These are phyloP conservation scores for Sugiyamaella floridensis DNA, from an alignment of 805 yeast species.

Conservation along the genomic window DNA sequence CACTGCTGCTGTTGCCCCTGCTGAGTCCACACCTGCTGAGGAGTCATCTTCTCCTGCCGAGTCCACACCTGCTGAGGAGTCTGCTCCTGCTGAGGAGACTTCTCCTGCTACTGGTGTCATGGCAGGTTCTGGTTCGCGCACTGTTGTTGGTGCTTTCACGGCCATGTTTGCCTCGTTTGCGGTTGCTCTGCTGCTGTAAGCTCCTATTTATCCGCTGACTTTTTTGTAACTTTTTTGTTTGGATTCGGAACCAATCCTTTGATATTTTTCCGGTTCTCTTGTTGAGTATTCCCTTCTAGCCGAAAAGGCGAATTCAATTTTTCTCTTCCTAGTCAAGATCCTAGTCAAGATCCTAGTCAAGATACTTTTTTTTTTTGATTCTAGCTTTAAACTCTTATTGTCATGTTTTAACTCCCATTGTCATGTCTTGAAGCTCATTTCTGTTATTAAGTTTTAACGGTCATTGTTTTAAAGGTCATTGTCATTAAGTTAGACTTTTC, in stretches of 20 bases:
- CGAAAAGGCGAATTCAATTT: background rate
- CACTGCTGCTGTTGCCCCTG: background rate
- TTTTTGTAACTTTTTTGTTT: background rate
- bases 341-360: no score
- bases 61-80: background rate
- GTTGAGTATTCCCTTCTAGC: background rate
- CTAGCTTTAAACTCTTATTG: no score
- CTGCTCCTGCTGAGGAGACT: slow-evolving; percentile 6
- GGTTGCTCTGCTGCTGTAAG: slow-evolving; percentile 4
- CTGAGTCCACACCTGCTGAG: slow-evolving; percentile 23
- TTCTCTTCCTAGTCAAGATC: background rate
- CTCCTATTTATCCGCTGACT: background rate
- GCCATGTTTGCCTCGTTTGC: slow-evolving; percentile 8
- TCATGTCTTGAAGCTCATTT: no score
- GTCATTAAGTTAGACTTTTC: no score
- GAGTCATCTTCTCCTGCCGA: background rate
- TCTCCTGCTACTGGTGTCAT: slow-evolving; percentile 5
- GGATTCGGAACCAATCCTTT: background rate
- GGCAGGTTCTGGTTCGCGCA: slow-evolving; percentile 5
- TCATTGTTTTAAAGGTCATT: no score
- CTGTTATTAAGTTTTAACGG: no score
- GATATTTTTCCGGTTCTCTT: background rate
- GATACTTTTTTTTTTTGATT: no score
- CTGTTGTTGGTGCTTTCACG: slow-evolving; percentile 14
- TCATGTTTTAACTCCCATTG: no score